Evolutionary conservation across 805 yeast genomes (phyloP), one percentile per base, ranked within the genome.

Genomic region (Wickerhamiella sergipiensis): DNA sequence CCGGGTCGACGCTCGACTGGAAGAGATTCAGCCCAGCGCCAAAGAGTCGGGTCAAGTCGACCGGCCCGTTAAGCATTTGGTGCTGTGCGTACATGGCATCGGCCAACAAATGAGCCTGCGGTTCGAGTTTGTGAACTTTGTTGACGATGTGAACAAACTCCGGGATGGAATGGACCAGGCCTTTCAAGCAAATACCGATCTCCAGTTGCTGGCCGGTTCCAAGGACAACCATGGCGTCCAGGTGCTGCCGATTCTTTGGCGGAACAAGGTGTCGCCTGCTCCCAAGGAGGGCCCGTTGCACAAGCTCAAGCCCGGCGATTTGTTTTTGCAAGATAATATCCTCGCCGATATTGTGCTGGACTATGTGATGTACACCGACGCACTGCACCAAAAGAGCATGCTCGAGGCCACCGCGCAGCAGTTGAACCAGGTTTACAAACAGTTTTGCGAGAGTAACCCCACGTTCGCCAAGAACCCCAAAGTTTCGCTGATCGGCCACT

Each of bases 41-140:
- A 43, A 24, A 24, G 46, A 55, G 15, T 56, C 57, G 2, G 50
- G 40, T 21, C 48, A 22, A 42, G 18, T 24, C 15, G 52, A 46
- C 19, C 55, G 61, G 7, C 21, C 21, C 8, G 50, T 60, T 24
- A 45, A 80, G 36, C 86, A 81, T 60, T 68, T 90, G 55, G 78
- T 89, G 1, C 70, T 90, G n/a, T 87, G 96, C 61, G 77, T 90
- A 26, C 98, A 90, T 68, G 98, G 98, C 0, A 85, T 90, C 53
- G 98, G 97, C 1, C 98, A 90, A 66, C 77, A 81, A 17, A 69
- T 92, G 48, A 94, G 95, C 1, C 72, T 79, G 45, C 78, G 78
- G 59, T 80, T 83, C 61, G 89, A 88, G 58, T 80, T 83, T 48
- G 82, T 90, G 23, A 86, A 86, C 65, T 92, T 90, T 68, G 80